Evolutionary conservation across 805 yeast species (phyloP).

Genomic region (Starmerella floricola): DNA sequence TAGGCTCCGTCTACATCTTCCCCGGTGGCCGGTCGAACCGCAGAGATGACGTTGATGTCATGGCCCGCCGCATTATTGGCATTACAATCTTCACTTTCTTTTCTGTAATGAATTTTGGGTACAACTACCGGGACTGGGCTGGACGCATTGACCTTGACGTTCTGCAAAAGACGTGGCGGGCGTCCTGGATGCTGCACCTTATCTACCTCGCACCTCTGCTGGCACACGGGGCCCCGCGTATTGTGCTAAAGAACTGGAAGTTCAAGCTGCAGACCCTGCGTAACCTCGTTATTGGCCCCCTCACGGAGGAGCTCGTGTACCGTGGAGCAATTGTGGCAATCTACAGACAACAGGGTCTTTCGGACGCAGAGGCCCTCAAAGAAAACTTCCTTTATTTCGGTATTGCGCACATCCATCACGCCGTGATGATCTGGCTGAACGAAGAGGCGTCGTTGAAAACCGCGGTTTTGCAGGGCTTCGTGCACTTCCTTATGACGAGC

Average conservation of each 20-base stretch:
- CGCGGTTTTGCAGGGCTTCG: constrained; percentile 28
- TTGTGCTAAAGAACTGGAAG: background rate
- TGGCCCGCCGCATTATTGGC: constrained; percentile 15
- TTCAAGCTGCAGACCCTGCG: constrained; percentile 33
- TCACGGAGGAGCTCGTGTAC: constrained; percentile 66
- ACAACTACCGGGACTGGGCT: constrained; percentile 5
- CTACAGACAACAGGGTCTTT: constrained; percentile 22
- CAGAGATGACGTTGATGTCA: constrained; percentile 5
- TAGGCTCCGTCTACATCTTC: constrained; percentile 19
- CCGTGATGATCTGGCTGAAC: constrained; percentile 35
- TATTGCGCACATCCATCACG: constrained; percentile 70
- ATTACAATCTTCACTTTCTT: constrained; percentile 6
- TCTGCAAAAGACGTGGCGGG: background rate
- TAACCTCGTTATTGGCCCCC: constrained; percentile 56
- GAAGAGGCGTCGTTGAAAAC: constrained; percentile 9
- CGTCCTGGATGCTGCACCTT: constrained; percentile 1
- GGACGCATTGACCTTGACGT: background rate
- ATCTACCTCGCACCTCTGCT: constrained; percentile 11
- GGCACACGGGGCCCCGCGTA: constrained; percentile 4
- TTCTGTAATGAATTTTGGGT: constrained; percentile 3
- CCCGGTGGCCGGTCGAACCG: constrained; percentile 16
- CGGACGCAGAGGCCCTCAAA: constrained; percentile 24
- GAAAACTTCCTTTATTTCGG: constrained; percentile 59
- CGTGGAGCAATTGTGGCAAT: constrained; percentile 36
- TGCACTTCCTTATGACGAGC: constrained; percentile 54